phyloP scores from a whole-genome alignment of 129 eudicot species.

The Escallonia herrerae region DNA sequence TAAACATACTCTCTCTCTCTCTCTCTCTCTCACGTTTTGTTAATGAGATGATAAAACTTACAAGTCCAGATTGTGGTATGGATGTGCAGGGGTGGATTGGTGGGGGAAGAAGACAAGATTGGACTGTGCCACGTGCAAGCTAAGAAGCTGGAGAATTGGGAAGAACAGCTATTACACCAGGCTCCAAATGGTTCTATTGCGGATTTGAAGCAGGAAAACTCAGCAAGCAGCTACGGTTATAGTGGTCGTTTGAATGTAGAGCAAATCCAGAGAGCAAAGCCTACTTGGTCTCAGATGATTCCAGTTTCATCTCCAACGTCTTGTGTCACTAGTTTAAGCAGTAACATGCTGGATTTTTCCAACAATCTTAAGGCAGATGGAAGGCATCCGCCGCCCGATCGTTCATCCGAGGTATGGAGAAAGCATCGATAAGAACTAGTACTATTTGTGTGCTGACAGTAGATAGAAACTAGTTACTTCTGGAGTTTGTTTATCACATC shows the following conservation, averaged over 20 bases:
- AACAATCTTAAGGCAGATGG: conserved; percentile 33
- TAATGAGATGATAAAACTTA: too few species aligned
- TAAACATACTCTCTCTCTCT: background rate
- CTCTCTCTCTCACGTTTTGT: background rate
- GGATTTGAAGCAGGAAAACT: conserved; percentile 55
- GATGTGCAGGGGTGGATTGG: conserved; percentile 44
- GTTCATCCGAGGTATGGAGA: conserved; percentile 59
- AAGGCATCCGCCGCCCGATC: conserved; percentile 64
- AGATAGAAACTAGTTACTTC: too few species aligned
- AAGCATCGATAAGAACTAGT: too few species aligned
- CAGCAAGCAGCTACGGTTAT: conserved; percentile 14
- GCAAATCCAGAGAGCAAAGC: conserved; percentile 23
- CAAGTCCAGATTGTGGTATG: background rate
- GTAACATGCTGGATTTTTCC: conserved; percentile 65
- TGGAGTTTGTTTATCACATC: too few species aligned
- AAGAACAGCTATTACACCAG: conserved; percentile 40
- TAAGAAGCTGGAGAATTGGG: conserved; percentile 66
- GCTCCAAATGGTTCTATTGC: conserved; percentile 9
- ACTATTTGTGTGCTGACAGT: too few species aligned
- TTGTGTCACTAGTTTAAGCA: conserved; percentile 60
- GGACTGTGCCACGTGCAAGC: conserved; percentile 29
- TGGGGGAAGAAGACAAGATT: conserved; percentile 38
- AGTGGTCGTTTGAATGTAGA: conserved; percentile 11
- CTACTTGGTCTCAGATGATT: conserved; percentile 51
- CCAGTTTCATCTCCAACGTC: conserved; percentile 70